A percentile compares a stretch with the other conserved stretches of the same genome.
Conservation (phyloP, 2,329 filamentous ascomycete species). For the Phialophora macrospora region DNA sequence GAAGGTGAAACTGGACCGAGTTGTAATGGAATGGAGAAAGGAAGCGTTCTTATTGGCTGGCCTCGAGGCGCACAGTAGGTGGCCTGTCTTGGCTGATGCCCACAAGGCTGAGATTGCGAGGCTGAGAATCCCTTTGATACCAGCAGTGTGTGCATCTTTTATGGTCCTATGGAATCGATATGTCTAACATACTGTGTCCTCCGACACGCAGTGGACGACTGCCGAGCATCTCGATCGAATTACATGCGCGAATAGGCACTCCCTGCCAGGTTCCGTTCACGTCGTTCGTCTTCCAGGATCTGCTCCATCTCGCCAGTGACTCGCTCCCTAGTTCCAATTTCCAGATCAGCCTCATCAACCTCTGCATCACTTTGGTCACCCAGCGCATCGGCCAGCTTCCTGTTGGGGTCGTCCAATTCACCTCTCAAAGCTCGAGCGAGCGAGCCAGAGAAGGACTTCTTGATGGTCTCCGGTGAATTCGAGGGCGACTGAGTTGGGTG, state of each 20-base stretch:
- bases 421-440: conserved; percentile 35
- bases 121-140: conserved; percentile 1
- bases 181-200: not conserved
- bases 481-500: not conserved
- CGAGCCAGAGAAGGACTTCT: conserved; percentile 31
- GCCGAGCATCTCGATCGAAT: not conserved
- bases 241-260: conserved; percentile 25
- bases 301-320: conserved; percentile 37
- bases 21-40: not conserved
- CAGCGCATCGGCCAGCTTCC: conserved; percentile 38
- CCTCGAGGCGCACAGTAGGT: too few species aligned
- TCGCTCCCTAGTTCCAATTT: conserved; percentile 34
- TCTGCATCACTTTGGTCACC: conserved; percentile 40
- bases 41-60: conserved; percentile 1
- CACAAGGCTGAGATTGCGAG: conserved; percentile 3
- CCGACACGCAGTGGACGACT: not conserved
- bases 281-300: conserved; percentile 38
- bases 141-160: too few species aligned
- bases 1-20: not conserved
- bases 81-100: not conserved
- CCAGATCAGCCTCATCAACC: conserved; percentile 38
- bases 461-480: conserved; percentile 7
- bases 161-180: not conserved
- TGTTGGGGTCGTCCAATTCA: conserved; percentile 35
- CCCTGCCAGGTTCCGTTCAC: conserved; percentile 30